Base-by-base conservation (phyloP, 2,329 filamentous ascomycete species). In the Talaromyces pinophilus region DNA sequence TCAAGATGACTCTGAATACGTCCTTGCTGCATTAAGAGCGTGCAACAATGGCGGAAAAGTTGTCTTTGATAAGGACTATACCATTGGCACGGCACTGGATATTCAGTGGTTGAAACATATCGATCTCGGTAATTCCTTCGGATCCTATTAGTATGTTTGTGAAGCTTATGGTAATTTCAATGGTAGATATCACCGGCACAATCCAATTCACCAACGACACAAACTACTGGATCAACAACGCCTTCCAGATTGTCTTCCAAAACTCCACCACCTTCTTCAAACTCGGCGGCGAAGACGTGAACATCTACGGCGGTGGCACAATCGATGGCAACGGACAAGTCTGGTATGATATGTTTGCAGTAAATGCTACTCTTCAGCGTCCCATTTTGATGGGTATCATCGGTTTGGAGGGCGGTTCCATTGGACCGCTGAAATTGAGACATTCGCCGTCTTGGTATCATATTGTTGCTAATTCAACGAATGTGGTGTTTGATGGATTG, bases 191-290 rank as follows among this genome's bases (percentile, higher is more conserved):
- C 67, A 83, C 84, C 71, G 87, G 86, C 25, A 83, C 82, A 25
- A 82, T 90, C 22, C 80, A 84, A 65, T 91, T 91, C 77, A 86
- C 84, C 64, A 84, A 88, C 61, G 87, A 92, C 72, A 88, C 87
- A 1, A 83, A 86, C 69, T 91, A 91, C 76, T 91, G 89, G 89
- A 83, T 88, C 69, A 82, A 81, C 8, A 83, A 90, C 71, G 82
- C 83, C 50, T 91, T 90, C 81, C 83, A 84, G 64, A 87, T 88
- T 30, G 80, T 79, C 5, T 92, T 86, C 77, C 89, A 91, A 71
- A 90, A 90, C 68, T 84, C 85, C 5, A 88, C 86, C 0, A 86
- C 86, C 1, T 90, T 90, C 80, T 90, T 88, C 82, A 84, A 87
- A 72, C 82, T 89, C 44, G 88, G 88, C 48, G 89, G 89, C 35